Base-by-base conservation (phyloP, 345 rosid species). In the Toxicodendron radicans region DNA sequence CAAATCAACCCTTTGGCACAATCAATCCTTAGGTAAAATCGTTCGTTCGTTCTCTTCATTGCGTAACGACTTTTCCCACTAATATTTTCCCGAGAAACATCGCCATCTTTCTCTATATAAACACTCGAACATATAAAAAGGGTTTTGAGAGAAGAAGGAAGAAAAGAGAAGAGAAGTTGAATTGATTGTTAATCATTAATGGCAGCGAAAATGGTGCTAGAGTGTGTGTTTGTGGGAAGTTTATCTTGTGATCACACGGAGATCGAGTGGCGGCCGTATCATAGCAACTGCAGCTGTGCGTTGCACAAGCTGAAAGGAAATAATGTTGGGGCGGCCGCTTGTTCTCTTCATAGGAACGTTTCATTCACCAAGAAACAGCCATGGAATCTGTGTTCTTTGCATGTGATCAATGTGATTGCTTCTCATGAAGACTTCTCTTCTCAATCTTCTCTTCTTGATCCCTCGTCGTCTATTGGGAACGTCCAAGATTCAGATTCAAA, bases 271-370 rank as follows among this genome's bases (percentile, higher is more conserved):
- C 54, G 79, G 63, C 81, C 84, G 0, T 78, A 81, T 51, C 81
- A 81, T 61, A 59, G 74, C 58, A 78, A 78, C 64, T 81, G 81
- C 12, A 51, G 79, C 24, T 81, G 81, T 51, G 77, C 81, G 17
- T 33, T 81, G 17, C 84, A 81, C 75, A 67, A 52, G 30, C 33
- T 60, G 23, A 77, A 77, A 24, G 71, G 70, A 5, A 8, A 38
- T n/a, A n/a, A n/a, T 38, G 41, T 43, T 24, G 18, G 67, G 54
- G 18, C 62, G 3, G 20, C 6, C 8, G 52, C 17, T 53, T 77
- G 69, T 66, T 54, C 61, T 66, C 57, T 10, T 24, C n/a, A 7
- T 0, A 49, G 60, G 23, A 66, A 54, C 4, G 41, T 70, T 35
- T 66, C 52, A 1, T 77, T 74, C 17, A 66, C 71, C 20, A 71